Evolutionary conservation across 192 early-diverging fungal species (phyloP).

Genomic region (Geranomyces michiganensis): DNA sequence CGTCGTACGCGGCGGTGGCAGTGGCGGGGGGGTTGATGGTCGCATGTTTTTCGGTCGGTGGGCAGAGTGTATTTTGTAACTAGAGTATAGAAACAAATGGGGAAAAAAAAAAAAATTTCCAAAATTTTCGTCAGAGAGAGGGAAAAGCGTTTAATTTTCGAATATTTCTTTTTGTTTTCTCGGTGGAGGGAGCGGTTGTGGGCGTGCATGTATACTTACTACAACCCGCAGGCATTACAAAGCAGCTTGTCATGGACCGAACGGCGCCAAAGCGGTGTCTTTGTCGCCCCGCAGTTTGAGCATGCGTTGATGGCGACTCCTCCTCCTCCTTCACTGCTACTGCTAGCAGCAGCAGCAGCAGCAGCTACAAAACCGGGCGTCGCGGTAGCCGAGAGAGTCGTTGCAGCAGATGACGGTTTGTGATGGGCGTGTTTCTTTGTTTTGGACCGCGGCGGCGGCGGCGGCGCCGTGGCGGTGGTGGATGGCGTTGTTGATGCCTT

Average conservation of each 20-base stretch:
- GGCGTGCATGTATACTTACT: conserved; percentile 9
- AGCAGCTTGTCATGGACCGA: conserved; percentile 12
- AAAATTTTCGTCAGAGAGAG: too few species aligned
- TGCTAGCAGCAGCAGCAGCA: background rate
- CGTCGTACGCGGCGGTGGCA: too few species aligned
- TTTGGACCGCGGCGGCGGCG: too few species aligned
- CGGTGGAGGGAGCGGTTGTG: background rate
- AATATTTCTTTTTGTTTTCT: too few species aligned
- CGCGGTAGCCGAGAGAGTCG: background rate
- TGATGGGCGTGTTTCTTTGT: background rate
- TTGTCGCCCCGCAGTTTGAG: conserved; percentile 19
- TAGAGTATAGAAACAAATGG: background rate
- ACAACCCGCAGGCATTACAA: conserved; percentile 31
- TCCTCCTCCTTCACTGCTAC: background rate
- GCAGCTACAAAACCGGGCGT: background rate
- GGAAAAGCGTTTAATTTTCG: background rate
- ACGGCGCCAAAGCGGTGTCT: conserved; percentile 25
- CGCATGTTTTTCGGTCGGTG: conserved; percentile 14
- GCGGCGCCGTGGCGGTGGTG: background rate
- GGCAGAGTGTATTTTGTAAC: background rate
- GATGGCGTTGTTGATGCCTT: conserved; percentile 10
- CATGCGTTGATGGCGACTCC: conserved; percentile 9
- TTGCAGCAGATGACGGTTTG: conserved; percentile 2
- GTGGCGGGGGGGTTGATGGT: too few species aligned
- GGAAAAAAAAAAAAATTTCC: background rate